Evolutionary conservation across 352 stramenopile genomes (phyloP), one percentile per base, ranked within the genome.

Genomic region (Phytophthora agathidicida): DNA sequence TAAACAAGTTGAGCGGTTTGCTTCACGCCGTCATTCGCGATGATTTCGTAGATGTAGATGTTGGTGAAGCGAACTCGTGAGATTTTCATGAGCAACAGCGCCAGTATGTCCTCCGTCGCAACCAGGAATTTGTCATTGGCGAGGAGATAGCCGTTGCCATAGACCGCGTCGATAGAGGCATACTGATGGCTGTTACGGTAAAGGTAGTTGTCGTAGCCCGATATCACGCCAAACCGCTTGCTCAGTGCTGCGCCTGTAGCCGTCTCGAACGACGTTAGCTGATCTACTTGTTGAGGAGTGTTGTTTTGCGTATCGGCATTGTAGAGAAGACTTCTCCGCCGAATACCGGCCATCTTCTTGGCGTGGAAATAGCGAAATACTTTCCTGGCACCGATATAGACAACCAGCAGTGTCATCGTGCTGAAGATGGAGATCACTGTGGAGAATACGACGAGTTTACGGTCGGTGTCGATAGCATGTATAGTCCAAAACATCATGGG

Each of bases 71-170:
- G 65, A 13, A 54, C 39, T 13, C 39, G 39, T 20, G 58, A 28
- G n/a, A 79, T 35, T 39, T 77, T 77, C 55, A 80, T 78, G n/a
- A 73, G 6, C 36, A 73, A 24, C 3, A 80, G 58, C 19, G 56
- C 38, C 23, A 46, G 20, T 7, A 73, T 53, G 37, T 83, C 73
- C 17, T 65, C 60, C 13, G 66, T 72, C 4, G 37, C 47, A 30
- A 84, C 47, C 5, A 84, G 53, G 39, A 60, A 78, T 37, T 73
- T 77, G 24, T 46, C 45, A 35, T 75, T 74, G 6, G 59, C 68
- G 33, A 83, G 62, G 33, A 86, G 57, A 35, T 60, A 86, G 0
- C 68, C 76, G 27, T 67, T 78, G 51, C 73, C 68, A 49, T 78
- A 83, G 47, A 86, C 71, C 9, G 67, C 73, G 10, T 80, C 69